Evolutionary conservation across 306 rosid species (phyloP), one percentile per base, ranked within the genome.

Genomic region (Coriaria nepalensis): DNA sequence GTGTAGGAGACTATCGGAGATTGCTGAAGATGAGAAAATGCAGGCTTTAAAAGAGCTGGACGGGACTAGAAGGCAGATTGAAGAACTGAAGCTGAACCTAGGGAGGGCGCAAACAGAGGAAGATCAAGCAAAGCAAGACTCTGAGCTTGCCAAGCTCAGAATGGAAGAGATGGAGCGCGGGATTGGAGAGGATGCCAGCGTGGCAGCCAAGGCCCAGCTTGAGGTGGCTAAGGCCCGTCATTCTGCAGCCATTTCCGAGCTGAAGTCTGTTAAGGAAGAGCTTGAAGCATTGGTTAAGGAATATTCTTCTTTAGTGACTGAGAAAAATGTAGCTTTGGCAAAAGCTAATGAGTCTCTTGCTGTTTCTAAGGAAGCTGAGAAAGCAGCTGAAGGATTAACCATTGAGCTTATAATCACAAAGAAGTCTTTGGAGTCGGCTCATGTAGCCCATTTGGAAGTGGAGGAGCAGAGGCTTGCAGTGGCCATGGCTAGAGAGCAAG

Each of bases 81-180:
- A 86, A 68, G 99, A 92, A 68, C 64, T 92, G 59, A 82, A 76
- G 60, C 83, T 78, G 51, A 78, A 74, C 68, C 74, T 92, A 5
- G 96, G 78, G 71, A 78, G 84, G 62, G 94, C 96, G 61, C 93
- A 86, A 62, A 86, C 83, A 2, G 96, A 92, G 71, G 96, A 92
- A 74, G 73, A 58, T 40, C 94, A 86, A 61, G 94, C 96, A 57
- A 86, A 71, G 64, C 99, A 92, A 62, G 99, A 92, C 70, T 86
- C 94, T 0, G 99, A 92, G 64, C 96, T 86, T 61, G 94, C 94
- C 43, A 75, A 71, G 76, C 99, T 82, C 40, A 80, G 94, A 59
- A 82, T 86, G 59, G 94, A 82, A 73, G 99, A 86, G 75, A 79
- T 86, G 94, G 94, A 92, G 86, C 88, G 82, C 70, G 96, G 83